Evolutionary conservation across 768 basidiomycete genomes (phyloP), one percentile per base, ranked within the genome.

Genomic region (Phylloporus arenicola): DNA sequence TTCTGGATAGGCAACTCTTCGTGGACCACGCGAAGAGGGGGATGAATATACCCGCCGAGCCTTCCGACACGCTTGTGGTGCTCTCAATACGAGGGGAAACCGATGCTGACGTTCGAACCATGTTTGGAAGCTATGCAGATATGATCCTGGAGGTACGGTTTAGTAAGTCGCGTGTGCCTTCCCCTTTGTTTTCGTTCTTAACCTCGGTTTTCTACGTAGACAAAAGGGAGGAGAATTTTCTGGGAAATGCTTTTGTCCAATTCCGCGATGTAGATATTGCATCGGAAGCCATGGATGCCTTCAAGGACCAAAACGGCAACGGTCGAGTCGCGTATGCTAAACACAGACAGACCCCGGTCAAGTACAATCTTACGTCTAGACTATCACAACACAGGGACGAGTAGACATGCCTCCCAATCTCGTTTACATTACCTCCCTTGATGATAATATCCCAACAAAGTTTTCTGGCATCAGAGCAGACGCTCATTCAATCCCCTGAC

Each of bases 191-290:
- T 12, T 41, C 3, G 25, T 11, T 47, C 20, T 50, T 52, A 13
- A 51, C 12, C n/a, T 2, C 17, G 1, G 12, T 27, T 17, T 35
- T 43, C 42, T 75, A 70, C 71, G 53, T 70, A 68, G 62, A 47
- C 52, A 59, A 64, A 52, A 62, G 49, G n/a, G 52, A 65, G 20
- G 70, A 63, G 0, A 69, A 71, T 24, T 58, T 57, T 14, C 60
- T 50, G n/a, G 64, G 66, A 6, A 65, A 56, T 4, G 80, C 76
- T 22, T 85, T 82, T 66, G 60, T 86, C 48, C 73, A 81, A 52
- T 84, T 86, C 61, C 65, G 54, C 42, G 57, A 62, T 48, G 63
- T 72, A 43, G 68, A 76, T n/a, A 50, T 63, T 4, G 79, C 84
- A 8, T 72, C 72, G 31, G 67, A 74, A 51, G 84, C 77, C 2